phyloP scores from a whole-genome alignment of 192 early-diverging fungal genomes.

The Coemansia sp. region DNA sequence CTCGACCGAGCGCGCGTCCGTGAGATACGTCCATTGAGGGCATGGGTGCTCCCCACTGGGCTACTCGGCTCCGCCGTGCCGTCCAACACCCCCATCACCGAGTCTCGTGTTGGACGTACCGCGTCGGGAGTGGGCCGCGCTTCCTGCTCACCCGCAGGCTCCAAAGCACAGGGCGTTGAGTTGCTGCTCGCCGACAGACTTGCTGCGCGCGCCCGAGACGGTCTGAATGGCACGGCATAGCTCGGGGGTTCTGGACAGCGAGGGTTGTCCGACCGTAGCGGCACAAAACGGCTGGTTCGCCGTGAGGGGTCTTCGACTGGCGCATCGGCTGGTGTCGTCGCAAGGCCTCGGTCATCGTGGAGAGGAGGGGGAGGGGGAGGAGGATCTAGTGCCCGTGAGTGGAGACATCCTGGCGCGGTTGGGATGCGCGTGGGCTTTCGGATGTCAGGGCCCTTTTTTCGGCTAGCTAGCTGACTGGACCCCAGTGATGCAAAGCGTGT shows the following conservation, averaged over 20 bases:
- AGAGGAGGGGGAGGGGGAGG: not conserved
- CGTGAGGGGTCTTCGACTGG: not conserved
- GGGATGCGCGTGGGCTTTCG: not conserved
- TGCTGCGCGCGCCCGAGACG: slow-evolving; percentile 4
- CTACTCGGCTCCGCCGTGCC: slow-evolving; percentile 38
- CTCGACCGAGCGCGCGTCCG: slow-evolving; percentile 40
- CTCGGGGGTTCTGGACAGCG: not conserved
- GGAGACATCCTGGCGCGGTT: not conserved
- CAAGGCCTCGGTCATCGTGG: not conserved
- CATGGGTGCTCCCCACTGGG: not conserved
- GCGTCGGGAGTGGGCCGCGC: not conserved
- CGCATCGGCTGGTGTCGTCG: not conserved
- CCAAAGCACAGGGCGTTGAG: not conserved
- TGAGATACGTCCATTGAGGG: slow-evolving; percentile 9
- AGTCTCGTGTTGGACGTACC: slow-evolving; percentile 10
- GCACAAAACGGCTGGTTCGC: slow-evolving; percentile 6
- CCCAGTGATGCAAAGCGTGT: slow-evolving; percentile 9
- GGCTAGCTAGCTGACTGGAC: not conserved
- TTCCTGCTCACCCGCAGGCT: not conserved
- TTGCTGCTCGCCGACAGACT: slow-evolving; percentile 10
- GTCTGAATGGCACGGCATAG: not conserved
- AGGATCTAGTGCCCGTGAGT: not conserved
- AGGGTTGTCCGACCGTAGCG: not conserved
- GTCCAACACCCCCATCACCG: slow-evolving; percentile 37
- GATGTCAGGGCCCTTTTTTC: not conserved